A percentile compares a stretch with the other conserved stretches of the same genome.
Conservation (phyloP, 1,139 yeast species). For the Geotrichum cucujoidarum region DNA sequence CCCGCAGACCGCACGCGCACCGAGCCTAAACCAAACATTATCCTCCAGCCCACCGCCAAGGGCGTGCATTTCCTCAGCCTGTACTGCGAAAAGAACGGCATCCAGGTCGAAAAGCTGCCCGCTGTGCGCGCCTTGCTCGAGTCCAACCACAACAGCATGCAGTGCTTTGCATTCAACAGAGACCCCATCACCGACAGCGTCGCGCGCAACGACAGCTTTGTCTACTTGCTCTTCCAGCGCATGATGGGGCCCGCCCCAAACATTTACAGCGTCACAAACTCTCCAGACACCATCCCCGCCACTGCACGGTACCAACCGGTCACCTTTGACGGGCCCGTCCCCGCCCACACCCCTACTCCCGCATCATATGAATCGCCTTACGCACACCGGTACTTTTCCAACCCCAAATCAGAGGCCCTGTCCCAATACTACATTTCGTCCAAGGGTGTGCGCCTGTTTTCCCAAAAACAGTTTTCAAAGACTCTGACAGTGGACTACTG, state of each 20-base stretch:
- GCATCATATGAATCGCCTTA: constrained; percentile 50
- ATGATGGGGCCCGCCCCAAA: constrained; percentile 67
- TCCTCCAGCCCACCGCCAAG: constrained; percentile 84
- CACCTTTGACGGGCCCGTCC: not conserved
- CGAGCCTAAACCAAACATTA: constrained; percentile 19
- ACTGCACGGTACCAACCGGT: not conserved
- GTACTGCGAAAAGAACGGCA: constrained; percentile 56
- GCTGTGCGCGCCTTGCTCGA: constrained; percentile 39
- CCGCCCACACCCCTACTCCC: not conserved
- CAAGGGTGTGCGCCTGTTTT: constrained; percentile 61
- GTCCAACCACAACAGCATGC: constrained; percentile 65
- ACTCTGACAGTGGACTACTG: constrained; percentile 35
- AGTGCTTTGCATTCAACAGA: constrained; percentile 64
- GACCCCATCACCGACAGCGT: constrained; percentile 57
- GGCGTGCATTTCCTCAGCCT: constrained; percentile 68
- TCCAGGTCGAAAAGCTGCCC: constrained; percentile 33
- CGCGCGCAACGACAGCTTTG: constrained; percentile 57
- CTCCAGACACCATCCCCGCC: constrained; percentile 37
- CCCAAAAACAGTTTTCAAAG: constrained; percentile 37
- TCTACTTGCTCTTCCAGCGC: constrained; percentile 58
- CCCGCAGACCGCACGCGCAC: constrained; percentile 56
- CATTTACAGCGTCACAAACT: constrained; percentile 56
- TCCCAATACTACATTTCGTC: constrained; percentile 68
- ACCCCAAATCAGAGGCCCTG: constrained; percentile 83
- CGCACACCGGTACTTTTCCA: constrained; percentile 71